These are phyloP conservation scores for Globisporangium heterothallicum DNA, from an alignment of 352 stramenopile genomes.

Conservation along the genomic window DNA sequence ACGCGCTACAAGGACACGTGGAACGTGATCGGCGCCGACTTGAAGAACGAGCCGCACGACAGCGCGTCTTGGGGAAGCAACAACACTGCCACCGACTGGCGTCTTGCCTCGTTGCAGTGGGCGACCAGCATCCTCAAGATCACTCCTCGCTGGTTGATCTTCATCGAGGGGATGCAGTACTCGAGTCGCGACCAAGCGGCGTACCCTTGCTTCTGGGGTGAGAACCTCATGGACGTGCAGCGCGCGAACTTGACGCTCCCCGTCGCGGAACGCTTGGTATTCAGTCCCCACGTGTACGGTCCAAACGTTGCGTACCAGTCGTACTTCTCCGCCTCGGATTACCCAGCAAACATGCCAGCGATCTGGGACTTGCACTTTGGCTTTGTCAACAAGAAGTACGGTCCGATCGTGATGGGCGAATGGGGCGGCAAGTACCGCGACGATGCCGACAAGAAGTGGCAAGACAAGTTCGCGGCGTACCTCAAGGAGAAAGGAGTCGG, in stretches of 20 bases:
- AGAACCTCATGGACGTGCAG: conserved; percentile 14
- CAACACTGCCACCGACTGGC: conserved; percentile 12
- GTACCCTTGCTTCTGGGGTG: conserved; percentile 13
- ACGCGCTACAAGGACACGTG: conserved; percentile 14
- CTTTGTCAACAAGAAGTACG: conserved; percentile 9
- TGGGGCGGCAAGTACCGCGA: conserved; percentile 16
- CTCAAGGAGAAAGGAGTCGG: conserved; percentile 7
- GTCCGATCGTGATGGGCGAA: conserved; percentile 16
- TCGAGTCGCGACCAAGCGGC: conserved; percentile 9
- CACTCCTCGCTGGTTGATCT: conserved; percentile 15
- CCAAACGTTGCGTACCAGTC: conserved; percentile 7
- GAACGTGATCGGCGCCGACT: conserved; percentile 17
- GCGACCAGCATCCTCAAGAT: conserved; percentile 10
- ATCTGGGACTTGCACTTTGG: conserved; percentile 24
- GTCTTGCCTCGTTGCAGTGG: conserved; percentile 5
- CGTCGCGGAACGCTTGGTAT: conserved; percentile 12
- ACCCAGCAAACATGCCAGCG: conserved; percentile 16
- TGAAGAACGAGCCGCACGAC: conserved; percentile 18
- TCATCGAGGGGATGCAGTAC: conserved; percentile 16
- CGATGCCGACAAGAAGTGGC: conserved; percentile 9
- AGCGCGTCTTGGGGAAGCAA: conserved; percentile 13
- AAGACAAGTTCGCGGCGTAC: conserved; percentile 13
- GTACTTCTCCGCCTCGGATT: neutral
- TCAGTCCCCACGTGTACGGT: conserved; percentile 16
- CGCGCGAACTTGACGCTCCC: conserved; percentile 2